Percentiles rank a stretch among this genome's conserved stretches.
phyloP scores from a whole-genome alignment of 2,329 filamentous ascomycete genomes.

The Fusarium equiseti region DNA sequence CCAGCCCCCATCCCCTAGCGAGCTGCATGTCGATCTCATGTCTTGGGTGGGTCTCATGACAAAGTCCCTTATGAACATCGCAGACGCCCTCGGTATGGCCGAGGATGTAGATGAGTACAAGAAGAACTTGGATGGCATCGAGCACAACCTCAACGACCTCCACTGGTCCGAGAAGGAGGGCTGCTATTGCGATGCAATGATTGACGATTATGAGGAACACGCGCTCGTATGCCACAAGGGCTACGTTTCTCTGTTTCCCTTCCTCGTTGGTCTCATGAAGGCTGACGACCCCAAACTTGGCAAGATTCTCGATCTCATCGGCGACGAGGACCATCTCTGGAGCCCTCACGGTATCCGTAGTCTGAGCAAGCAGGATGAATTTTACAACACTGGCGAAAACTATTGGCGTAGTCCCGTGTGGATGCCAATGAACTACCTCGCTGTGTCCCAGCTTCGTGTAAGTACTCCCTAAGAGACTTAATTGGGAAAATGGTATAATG shows the following conservation, averaged over 20 bases:
- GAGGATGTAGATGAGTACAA: constrained; percentile 82
- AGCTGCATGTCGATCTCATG: constrained; percentile 94
- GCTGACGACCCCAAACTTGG: constrained; percentile 80
- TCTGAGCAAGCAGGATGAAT: constrained; percentile 82
- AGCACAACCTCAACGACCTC: constrained; percentile 88
- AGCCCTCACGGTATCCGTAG: constrained; percentile 89
- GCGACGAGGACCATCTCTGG: constrained; percentile 88
- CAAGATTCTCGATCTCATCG: constrained; percentile 80
- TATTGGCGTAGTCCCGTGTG: constrained; percentile 97
- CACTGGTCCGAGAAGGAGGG: constrained; percentile 88
- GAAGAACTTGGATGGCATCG: constrained; percentile 80
- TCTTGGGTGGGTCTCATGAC: constrained; percentile 99
- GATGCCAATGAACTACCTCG: constrained; percentile 96
- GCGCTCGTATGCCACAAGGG: constrained; percentile 94
- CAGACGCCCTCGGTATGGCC: constrained; percentile 76
- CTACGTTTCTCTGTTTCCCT: constrained; percentile 93
- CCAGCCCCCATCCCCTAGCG: constrained; percentile 92
- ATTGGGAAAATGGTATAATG: constrained; percentile 1
- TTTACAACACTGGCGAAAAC: constrained; percentile 93
- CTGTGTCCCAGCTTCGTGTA: constrained; percentile 81
- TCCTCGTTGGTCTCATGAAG: constrained; percentile 84
- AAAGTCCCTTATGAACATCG: constrained; percentile 84
- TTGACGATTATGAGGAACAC: constrained; percentile 95
- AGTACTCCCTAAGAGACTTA: constrained; percentile 53
- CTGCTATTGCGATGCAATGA: constrained; percentile 93